These are phyloP conservation scores for Lasiosphaeria hispida DNA, from an alignment of 495 filamentous ascomycete species.

Conservation along the genomic window DNA sequence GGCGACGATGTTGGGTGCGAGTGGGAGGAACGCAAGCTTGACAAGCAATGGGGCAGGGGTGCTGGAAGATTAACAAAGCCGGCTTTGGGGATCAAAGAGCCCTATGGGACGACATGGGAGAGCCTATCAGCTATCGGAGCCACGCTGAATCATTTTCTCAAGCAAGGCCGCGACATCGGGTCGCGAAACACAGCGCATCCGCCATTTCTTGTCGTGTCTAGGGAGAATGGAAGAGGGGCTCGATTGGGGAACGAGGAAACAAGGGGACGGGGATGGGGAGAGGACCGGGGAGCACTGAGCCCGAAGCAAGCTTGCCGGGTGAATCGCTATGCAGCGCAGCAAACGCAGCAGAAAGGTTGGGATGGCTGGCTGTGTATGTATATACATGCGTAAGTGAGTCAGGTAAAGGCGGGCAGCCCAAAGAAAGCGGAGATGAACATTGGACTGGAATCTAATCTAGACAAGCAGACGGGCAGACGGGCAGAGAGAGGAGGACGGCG, in stretches of 20 bases:
- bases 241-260: neutral
- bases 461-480: no score
- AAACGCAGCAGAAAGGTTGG: no score
- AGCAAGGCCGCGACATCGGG: constrained; percentile 13
- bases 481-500: no score
- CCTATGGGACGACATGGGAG: neutral
- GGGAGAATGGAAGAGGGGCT: neutral
- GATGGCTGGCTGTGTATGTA: no score
- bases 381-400: no score
- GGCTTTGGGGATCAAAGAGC: constrained; percentile 6
- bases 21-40: no score
- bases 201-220: neutral
- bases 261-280: neutral
- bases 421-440: no score
- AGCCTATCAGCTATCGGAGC: constrained; percentile 19
- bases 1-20: neutral
- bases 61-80: constrained; percentile 10
- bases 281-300: neutral
- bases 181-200: constrained; percentile 19
- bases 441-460: no score
- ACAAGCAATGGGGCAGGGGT: constrained; percentile 10
- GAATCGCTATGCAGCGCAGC: no score
- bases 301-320: neutral
- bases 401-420: no score
- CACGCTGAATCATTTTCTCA: neutral